Percentiles rank a stretch among this genome's conserved stretches.
These are phyloP conservation scores for Stenogyne calaminthoides DNA, from an alignment of 305 asterid species.

Conservation along the genomic window DNA sequence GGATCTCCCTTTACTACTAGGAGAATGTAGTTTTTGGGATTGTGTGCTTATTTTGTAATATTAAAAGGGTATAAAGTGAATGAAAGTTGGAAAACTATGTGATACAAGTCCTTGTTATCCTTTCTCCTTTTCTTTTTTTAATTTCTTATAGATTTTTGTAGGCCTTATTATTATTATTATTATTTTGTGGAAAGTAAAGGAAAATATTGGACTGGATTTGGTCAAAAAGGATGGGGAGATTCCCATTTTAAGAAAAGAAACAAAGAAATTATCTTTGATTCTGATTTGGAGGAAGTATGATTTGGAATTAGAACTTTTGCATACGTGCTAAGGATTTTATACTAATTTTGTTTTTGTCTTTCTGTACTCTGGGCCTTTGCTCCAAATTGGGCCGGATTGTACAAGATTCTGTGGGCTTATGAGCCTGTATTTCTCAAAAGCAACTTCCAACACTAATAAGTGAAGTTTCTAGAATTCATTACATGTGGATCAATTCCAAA, in stretches of 20 bases:
- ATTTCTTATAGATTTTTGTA: background rate
- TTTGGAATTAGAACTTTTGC: constrained; percentile 24
- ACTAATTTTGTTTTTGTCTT: too few relatives aligned
- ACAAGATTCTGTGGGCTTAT: too few relatives aligned
- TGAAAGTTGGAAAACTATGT: constrained; percentile 62
- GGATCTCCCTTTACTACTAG: constrained; percentile 34
- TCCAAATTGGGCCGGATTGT: too few relatives aligned
- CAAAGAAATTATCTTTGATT: constrained; percentile 28
- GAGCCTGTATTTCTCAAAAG: too few relatives aligned
- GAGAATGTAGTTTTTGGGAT: constrained; percentile 45
- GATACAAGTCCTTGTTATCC: constrained; percentile 44
- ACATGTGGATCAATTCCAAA: background rate
- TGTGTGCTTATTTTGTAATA: constrained; percentile 36
- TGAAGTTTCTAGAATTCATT: constrained; percentile 6
- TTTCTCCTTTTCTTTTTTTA: background rate
- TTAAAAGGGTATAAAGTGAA: constrained; percentile 44
- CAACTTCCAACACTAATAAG: too few relatives aligned
- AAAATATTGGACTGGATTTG: constrained; percentile 46
- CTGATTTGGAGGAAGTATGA: constrained; percentile 16
- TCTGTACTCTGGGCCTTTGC: too few relatives aligned
- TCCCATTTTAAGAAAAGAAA: constrained; percentile 32
- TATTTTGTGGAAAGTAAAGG: constrained; percentile 34
- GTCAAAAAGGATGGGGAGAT: constrained; percentile 53
- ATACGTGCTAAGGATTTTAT: background rate
- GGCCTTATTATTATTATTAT: background rate